Evolutionary conservation across 345 rosid species (phyloP), one percentile per base, ranked within the genome.

Genomic region (Linum lewisii): DNA sequence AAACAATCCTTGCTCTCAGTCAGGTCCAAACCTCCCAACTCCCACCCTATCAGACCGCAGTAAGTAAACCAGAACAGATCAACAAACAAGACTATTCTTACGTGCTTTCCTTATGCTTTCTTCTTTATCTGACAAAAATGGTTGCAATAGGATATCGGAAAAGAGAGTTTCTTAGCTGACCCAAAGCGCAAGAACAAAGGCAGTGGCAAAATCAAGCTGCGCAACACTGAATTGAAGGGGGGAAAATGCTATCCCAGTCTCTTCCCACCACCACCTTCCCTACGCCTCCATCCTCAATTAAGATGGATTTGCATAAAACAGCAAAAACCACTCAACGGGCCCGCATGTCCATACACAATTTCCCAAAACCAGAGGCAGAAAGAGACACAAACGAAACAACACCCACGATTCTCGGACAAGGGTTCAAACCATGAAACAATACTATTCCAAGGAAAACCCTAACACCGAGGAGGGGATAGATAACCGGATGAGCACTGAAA

Each of bases 281-380:
- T n/a, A 79, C 65, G 72, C 75, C 64, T 74, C 79, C 77, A 73
- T 79, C 83, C 74, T 78, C 57, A 53, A 54, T 37, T 38, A 25
- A 74, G 63, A 78, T 72, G 83, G 76, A 67, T 75, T 72, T 68
- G 74, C 74, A 69, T 63, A 72, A 25, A 36, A 15, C 9, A 38
- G 51, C 21, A 42, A 16, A n/a, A 52, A 52, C 21, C 53, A 54
- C 73, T 78, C 75, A 73, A 54, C 29, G 66, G 76, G 62, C 71
- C 73, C 73, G 66, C 78, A 72, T 72, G 75, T 62, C 69, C 58
- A 53, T 52, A 42, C 53, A 26, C 36, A 21, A 51, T 14, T 24
- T 51, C 21, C 23, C 23, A 15, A 21, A 70, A 52, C 45, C 58
- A 21, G 4, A 53, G 51, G 23, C 70, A 25, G 37, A 42, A n/a